phyloP scores from a whole-genome alignment of 495 filamentous ascomycete genomes.

The Hypoxylon lenormandii region DNA sequence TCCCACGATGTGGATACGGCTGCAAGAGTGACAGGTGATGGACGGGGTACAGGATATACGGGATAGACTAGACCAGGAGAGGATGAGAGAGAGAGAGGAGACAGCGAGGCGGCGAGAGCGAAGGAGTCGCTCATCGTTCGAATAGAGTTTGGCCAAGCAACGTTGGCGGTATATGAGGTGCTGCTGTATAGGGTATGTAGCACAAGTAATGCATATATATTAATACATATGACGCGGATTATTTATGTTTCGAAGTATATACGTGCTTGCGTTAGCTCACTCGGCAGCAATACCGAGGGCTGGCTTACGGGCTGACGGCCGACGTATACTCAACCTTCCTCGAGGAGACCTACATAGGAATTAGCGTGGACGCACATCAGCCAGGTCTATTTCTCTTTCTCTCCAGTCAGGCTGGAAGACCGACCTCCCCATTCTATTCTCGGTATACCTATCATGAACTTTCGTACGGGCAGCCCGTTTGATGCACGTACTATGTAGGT shows the following conservation, averaged over 20 bases:
- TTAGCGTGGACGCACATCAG: constrained; percentile 17
- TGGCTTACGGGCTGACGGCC: constrained; percentile 5
- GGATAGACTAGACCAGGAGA: no score
- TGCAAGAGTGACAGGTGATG: constrained; percentile 14
- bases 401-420: not conserved
- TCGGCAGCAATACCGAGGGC: constrained; percentile 42
- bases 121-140: constrained; percentile 33
- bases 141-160: constrained; percentile 47
- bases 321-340: constrained; percentile 26
- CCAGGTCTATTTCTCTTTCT: no score
- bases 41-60: no score
- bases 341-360: not conserved
- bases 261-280: constrained; percentile 17
- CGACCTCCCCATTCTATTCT: constrained; percentile 18
- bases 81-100: no score
- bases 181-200: not conserved
- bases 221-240: constrained; percentile 33
- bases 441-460: constrained; percentile 27
- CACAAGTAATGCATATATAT: constrained; percentile 27
- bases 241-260: constrained; percentile 3
- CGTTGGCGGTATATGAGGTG: constrained; percentile 1
- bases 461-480: not conserved
- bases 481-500: constrained; percentile 24
- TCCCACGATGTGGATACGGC: constrained; percentile 33
- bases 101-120: no score